Evolutionary conservation across 116 monocot species (phyloP).

Genomic region (Phalaenopsis hybrid): DNA sequence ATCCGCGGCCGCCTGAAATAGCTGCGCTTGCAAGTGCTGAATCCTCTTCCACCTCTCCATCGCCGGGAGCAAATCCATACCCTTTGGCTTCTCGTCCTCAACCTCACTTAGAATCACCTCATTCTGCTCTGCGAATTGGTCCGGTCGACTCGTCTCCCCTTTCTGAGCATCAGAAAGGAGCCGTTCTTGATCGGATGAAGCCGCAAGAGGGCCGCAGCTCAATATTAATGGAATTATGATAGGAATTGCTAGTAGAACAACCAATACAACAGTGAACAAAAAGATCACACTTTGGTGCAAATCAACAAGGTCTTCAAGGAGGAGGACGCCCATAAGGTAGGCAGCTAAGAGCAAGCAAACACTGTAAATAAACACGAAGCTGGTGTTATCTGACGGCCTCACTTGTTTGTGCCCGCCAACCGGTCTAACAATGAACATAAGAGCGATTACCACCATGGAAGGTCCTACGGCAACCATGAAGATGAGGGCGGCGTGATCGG

Average conservation of each 20-base stretch:
- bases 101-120: conserved; percentile 75
- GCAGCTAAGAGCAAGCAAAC: conserved; percentile 71
- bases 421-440: conserved; percentile 81
- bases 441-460: conserved; percentile 48
- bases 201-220: conserved; percentile 17
- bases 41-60: conserved; percentile 66
- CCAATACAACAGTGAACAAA: conserved; percentile 47
- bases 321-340: conserved; percentile 85
- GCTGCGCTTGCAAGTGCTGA: conserved; percentile 46
- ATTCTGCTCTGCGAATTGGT: conserved; percentile 11
- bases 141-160: conserved; percentile 31
- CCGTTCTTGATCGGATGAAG: conserved; percentile 28
- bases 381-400: conserved; percentile 40
- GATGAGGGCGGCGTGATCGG: conserved; percentile 51
- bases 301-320: conserved; percentile 66
- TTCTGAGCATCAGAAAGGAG: conserved; percentile 34
- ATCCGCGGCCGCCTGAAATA: conserved; percentile 69
- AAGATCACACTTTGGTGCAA: conserved; percentile 31
- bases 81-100: conserved; percentile 79
- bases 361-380: conserved; percentile 58
- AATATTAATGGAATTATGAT: conserved; percentile 49
- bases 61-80: conserved; percentile 70
- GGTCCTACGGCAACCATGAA: conserved; percentile 86
- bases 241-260: conserved; percentile 56
- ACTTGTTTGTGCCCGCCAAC: conserved; percentile 72